These are phyloP conservation scores for Aspergillus baeticus DNA, from an alignment of 495 filamentous ascomycete species.

Conservation along the genomic window DNA sequence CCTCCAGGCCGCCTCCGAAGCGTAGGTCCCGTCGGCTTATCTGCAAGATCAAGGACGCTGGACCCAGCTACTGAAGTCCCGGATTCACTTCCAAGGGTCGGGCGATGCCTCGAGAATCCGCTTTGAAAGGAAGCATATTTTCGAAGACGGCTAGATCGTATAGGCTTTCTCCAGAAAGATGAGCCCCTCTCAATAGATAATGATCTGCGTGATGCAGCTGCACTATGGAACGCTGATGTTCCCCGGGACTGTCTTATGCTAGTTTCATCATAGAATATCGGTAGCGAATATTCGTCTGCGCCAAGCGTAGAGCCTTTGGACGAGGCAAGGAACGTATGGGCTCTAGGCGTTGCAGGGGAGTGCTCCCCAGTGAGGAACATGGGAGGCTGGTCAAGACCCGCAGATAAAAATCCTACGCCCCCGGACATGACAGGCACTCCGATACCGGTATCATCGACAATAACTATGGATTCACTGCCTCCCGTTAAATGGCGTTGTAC, in stretches of 20 bases:
- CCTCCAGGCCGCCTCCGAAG: conserved; percentile 87
- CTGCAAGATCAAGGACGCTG: conserved; percentile 33
- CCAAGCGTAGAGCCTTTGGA: conserved; percentile 27
- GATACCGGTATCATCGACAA: conserved; percentile 63
- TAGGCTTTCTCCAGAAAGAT: conserved; percentile 25
- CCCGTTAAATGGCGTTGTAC: conserved; percentile 63
- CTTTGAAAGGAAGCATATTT: conserved; percentile 75
- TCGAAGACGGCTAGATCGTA: conserved; percentile 46
- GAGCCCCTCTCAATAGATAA: conserved; percentile 33
- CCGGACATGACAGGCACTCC: conserved; percentile 39
- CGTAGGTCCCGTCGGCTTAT: conserved; percentile 46
- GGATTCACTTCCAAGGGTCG: conserved; percentile 59
- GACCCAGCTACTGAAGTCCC: conserved; percentile 49
- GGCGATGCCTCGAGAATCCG: conserved; percentile 58
- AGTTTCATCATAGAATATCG: conserved; percentile 33
- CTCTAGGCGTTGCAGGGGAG: conserved; percentile 15
- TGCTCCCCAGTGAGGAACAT: conserved; percentile 13
- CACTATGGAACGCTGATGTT: conserved; percentile 15
- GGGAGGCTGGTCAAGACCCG: conserved; percentile 13
- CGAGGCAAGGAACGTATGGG: conserved; percentile 17
- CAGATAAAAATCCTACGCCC: conserved; percentile 19
- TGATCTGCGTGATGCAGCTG: conserved; percentile 29
- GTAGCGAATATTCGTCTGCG: conserved; percentile 32
- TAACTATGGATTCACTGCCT: conserved; percentile 84
- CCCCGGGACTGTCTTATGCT: conserved; percentile 13